Percentiles rank a stretch among this genome's conserved stretches.
These are phyloP conservation scores for Drosera capensis DNA, from an alignment of 148 eudicot species.

Conservation along the genomic window DNA sequence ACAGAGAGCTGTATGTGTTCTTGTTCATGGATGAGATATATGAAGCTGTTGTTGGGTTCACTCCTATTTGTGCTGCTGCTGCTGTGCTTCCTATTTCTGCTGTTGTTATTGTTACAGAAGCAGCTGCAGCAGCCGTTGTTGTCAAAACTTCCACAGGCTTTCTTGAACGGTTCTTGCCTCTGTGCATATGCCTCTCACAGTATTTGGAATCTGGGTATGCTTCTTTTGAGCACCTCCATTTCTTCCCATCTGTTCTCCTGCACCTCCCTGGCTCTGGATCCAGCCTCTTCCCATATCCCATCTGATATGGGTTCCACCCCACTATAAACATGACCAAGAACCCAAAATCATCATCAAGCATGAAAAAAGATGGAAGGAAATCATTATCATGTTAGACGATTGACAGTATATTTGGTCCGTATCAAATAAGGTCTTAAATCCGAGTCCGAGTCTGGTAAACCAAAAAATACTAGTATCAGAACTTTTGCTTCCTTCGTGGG, in stretches of 20 bases:
- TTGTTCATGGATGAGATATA: constrained; percentile 17
- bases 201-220: constrained; percentile 93
- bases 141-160: constrained; percentile 87
- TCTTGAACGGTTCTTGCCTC: constrained; percentile 99
- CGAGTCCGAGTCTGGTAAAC: too few species aligned
- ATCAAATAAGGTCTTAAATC: too few species aligned
- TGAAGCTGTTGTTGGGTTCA: not conserved
- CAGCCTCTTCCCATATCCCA: constrained; percentile 69
- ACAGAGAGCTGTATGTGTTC: constrained; percentile 10
- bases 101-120: too few species aligned
- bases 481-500: too few species aligned
- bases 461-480: too few species aligned
- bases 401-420: too few species aligned
- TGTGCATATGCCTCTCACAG: constrained; percentile 96
- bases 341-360: not conserved
- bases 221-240: too few species aligned
- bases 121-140: constrained; percentile 15
- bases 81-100: too few species aligned
- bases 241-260: too few species aligned
- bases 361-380: constrained; percentile 11
- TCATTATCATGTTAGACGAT: too few species aligned
- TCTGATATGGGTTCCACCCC: constrained; percentile 67
- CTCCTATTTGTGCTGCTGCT: constrained; percentile 1
- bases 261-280: constrained; percentile 96
- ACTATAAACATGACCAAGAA: constrained; percentile 11